Conservation (phyloP, 257 asterid species). For the Thymus mandschuricus region DNA sequence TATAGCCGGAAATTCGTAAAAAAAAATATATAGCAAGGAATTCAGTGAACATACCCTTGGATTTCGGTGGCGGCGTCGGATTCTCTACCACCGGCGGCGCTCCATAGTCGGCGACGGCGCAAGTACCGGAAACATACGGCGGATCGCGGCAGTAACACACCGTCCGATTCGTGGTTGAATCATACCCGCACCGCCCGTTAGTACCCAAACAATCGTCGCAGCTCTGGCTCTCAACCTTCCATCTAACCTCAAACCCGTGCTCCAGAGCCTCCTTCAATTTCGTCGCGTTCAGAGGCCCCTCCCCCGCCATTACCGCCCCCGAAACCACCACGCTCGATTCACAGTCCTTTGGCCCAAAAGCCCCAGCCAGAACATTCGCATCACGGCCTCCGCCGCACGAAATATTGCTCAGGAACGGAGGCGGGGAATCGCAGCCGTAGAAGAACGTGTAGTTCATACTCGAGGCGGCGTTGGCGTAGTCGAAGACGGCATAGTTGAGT, state of each 20-base stretch:
- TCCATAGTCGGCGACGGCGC: conserved; percentile 25
- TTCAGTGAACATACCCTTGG: conserved; percentile 15
- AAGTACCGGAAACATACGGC: conserved; percentile 41
- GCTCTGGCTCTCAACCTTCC: conserved; percentile 43
- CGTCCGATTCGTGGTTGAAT: conserved; percentile 34
- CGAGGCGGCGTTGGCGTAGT: conserved; percentile 39
- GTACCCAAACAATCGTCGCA: conserved; percentile 55
- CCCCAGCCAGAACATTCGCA: conserved; percentile 47
- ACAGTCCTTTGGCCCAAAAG: conserved; percentile 46
- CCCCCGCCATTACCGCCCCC: conserved; percentile 21
- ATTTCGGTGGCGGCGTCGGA: neutral
- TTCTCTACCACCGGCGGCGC: neutral
- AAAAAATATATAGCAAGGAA: too few relatives aligned
- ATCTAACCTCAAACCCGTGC: conserved; percentile 55
- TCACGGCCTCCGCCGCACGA: conserved; percentile 36
- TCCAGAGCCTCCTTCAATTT: conserved; percentile 36
- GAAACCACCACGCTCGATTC: conserved; percentile 51
- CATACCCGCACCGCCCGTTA: conserved; percentile 59
- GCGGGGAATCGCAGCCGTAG: conserved; percentile 41
- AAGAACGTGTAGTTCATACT: conserved; percentile 37
- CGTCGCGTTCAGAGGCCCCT: conserved; percentile 27
- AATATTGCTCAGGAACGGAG: neutral
- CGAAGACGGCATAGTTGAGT: conserved; percentile 53
- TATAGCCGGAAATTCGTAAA: too few relatives aligned
- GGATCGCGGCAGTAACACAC: conserved; percentile 57